Base-by-base conservation (phyloP, 768 basidiomycete genomes). In the Phanerochaete carnosa region DNA sequence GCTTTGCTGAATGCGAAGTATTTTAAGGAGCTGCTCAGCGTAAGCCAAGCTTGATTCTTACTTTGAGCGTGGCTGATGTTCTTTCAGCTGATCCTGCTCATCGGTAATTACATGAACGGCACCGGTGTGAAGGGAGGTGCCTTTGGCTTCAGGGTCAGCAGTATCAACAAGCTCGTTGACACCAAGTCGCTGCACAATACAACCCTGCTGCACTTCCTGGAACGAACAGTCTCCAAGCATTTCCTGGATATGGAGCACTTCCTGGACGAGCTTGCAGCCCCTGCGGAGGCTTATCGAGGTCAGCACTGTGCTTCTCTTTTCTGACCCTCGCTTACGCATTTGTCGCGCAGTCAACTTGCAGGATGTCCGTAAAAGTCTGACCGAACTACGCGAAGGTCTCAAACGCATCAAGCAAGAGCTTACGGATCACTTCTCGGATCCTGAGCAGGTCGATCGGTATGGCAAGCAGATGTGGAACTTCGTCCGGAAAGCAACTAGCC, bases 71-170 rank as follows among this genome's bases (percentile, higher is more conserved):
- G 12, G 26, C 54, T 39, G 2, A 8, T 52, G 9, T 54, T 13
- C 45, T 15, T 30, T 22, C 56, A 89, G 89, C 83, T 99, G 45
- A 97, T 98, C 64, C 86, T 99, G 15, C 81, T 95, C 66, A 85
- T 99, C 65, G 96, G 96, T 45, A 99, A 99, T 72, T 99, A 94
- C 73, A 95, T 98, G 89, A 99, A 99, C 70, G 94, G 95, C 6
- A 90, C 94, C 56, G 94, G 95, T 57, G 83, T 94, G 67, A 97
- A 96, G 72, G 96, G 96, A 58, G 95, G 95, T 32, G 97, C 97
- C 1, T 96, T 92, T 67, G 96, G 96, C 61, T 99, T 99, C 83
- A 87, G 91, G 68, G 86, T 98, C 55, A 94, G 93, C 76, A 96
- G 95, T 73, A 95, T 99, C 74, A 98, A 99, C 77, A 95, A 95